Evolutionary conservation across 208 protist genomes (phyloP).

Genomic region (Trichomonas gallinae): DNA sequence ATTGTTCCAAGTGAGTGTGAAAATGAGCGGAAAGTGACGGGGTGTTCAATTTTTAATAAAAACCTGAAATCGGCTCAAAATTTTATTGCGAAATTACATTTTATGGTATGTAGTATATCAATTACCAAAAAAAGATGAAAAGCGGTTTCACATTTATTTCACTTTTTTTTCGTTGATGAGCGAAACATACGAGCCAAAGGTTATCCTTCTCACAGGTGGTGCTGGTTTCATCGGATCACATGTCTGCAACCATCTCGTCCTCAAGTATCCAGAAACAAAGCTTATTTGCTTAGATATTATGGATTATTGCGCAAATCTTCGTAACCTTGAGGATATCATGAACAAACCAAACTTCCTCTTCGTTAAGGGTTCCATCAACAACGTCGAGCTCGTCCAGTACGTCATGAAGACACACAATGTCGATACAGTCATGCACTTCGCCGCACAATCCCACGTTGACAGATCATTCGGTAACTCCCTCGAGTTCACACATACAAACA

Average conservation of each 20-base stretch:
- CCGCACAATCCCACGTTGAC: conserved; percentile 73
- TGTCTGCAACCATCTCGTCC: conserved; percentile 53
- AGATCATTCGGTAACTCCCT: conserved; percentile 72
- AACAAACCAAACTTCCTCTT: conserved; percentile 57
- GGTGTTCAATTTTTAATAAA: too few relatives aligned
- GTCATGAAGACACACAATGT: conserved; percentile 45
- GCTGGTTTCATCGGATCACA: conserved; percentile 53
- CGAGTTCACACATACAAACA: conserved; percentile 69
- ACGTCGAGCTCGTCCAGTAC: neutral
- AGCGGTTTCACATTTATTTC: neutral
- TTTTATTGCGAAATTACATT: too few relatives aligned
- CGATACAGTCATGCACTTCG: conserved; percentile 78
- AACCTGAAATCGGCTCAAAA: too few relatives aligned
- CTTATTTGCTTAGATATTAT: conserved; percentile 65
- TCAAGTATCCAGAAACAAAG: conserved; percentile 49
- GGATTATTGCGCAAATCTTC: conserved; percentile 62
- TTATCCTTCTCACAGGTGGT: conserved; percentile 34
- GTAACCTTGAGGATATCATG: conserved; percentile 43
- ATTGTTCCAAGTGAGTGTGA: too few relatives aligned
- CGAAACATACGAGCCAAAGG: neutral
- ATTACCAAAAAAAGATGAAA: too few relatives aligned
- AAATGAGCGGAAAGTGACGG: too few relatives aligned
- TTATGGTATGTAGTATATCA: too few relatives aligned
- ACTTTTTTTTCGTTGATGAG: neutral
- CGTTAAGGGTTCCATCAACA: conserved; percentile 52